Percentiles rank a stretch among this genome's conserved stretches.
These are phyloP conservation scores for Pyropia yezoensis DNA, from an alignment of 23 red algal species.

Conservation along the genomic window DNA sequence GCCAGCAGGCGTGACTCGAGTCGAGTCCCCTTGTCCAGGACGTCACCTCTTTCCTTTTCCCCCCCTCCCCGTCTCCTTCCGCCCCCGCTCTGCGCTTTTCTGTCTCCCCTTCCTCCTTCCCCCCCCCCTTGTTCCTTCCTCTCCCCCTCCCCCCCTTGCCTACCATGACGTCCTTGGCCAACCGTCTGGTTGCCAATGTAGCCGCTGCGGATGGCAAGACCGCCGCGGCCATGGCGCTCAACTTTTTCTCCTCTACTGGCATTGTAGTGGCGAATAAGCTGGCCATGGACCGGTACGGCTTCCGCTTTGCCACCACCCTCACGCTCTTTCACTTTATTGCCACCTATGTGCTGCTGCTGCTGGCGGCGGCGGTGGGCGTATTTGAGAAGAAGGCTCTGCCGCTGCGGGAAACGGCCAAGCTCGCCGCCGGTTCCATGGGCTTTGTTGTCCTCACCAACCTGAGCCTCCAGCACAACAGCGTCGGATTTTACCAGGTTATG, in stretches of 20 bases:
- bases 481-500: constrained; percentile 98
- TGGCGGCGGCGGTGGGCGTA: constrained; percentile 30
- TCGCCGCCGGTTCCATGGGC: constrained; percentile 82
- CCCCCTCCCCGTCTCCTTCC: too few species aligned
- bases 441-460: constrained; percentile 97
- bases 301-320: constrained; percentile 69
- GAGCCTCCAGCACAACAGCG: constrained; percentile 81
- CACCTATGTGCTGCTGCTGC: constrained; percentile 56
- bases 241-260: constrained; percentile 66
- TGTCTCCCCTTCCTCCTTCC: too few species aligned
- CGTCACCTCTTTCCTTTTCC: too few species aligned
- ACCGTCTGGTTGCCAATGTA: not conserved
- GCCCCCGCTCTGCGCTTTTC: too few species aligned
- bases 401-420: constrained; percentile 54
- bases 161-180: too few species aligned
- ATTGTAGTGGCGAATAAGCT: constrained; percentile 89
- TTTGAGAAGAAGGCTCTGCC: constrained; percentile 78
- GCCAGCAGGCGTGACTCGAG: too few species aligned
- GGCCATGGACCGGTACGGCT: constrained; percentile 71
- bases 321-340: constrained; percentile 70
- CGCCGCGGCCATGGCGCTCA: constrained; percentile 59
- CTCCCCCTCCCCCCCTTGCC: too few species aligned
- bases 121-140: too few species aligned
- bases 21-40: too few species aligned
- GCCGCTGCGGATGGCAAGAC: constrained; percentile 14